These are phyloP conservation scores for Golubevia sp. DNA, from an alignment of 1,284 basidiomycete genomes.

Conservation along the genomic window DNA sequence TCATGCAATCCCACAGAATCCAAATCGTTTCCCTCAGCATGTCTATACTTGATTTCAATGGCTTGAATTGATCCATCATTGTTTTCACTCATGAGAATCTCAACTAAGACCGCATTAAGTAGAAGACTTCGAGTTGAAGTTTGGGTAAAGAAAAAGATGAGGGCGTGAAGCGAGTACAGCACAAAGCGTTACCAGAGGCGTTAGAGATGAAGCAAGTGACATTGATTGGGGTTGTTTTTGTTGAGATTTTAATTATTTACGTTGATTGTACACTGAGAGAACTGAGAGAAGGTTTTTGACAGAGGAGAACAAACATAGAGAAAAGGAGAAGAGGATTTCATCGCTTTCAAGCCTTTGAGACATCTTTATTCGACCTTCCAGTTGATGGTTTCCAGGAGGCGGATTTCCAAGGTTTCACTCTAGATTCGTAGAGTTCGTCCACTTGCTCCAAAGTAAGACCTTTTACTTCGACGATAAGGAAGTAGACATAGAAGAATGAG, in stretches of 20 bases:
- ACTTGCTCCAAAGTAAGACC: constrained; percentile 62
- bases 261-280: too few species aligned
- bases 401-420: constrained; percentile 22
- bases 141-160: too few species aligned
- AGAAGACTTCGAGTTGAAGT: too few species aligned
- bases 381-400: constrained; percentile 32
- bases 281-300: too few species aligned
- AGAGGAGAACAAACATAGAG: constrained; percentile 17
- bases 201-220: constrained; percentile 9
- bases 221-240: constrained; percentile 28
- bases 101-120: too few species aligned
- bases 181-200: too few species aligned
- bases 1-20: too few species aligned
- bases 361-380: constrained; percentile 10
- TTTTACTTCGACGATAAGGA: constrained; percentile 60
- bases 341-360: not conserved
- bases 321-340: not conserved
- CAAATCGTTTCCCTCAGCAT: too few species aligned
- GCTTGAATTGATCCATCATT: too few species aligned
- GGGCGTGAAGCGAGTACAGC: too few species aligned
- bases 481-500: constrained; percentile 49
- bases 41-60: too few species aligned
- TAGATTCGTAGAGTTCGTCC: constrained; percentile 47
- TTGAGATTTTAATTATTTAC: constrained; percentile 6
- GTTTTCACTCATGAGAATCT: too few species aligned